These are phyloP conservation scores for Pseudopithomyces chartarum DNA, from an alignment of 2,329 filamentous ascomycete species.

Conservation along the genomic window DNA sequence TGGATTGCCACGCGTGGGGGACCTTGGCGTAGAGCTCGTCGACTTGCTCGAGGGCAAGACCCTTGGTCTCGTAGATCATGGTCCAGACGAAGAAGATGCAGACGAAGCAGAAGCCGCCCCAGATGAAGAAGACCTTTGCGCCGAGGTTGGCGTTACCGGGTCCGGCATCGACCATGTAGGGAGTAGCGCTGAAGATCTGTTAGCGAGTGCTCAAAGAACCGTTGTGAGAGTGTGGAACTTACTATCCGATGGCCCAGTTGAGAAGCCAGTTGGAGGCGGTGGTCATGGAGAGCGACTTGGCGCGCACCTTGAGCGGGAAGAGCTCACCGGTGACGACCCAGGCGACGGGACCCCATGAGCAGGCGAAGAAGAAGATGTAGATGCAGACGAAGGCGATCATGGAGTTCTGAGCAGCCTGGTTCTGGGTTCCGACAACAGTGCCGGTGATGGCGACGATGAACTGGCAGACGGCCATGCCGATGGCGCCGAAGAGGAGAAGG, in stretches of 20 bases:
- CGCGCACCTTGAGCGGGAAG: slow-evolving; percentile 53
- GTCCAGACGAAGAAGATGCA: slow-evolving; percentile 71
- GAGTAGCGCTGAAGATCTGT: slow-evolving; percentile 53
- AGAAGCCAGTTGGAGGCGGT: slow-evolving; percentile 63
- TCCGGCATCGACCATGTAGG: slow-evolving; percentile 68
- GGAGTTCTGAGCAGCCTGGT: slow-evolving; percentile 45
- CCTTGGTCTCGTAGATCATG: slow-evolving; percentile 79
- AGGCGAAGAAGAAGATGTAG: slow-evolving; percentile 82
- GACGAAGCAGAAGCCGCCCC: slow-evolving; percentile 59
- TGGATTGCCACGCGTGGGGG: slow-evolving; percentile 72
- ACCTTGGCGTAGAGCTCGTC: slow-evolving; percentile 79
- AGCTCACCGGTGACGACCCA: slow-evolving; percentile 62
- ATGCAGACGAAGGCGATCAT: slow-evolving; percentile 60
- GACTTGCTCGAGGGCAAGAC: slow-evolving; percentile 77
- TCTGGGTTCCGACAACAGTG: slow-evolving; percentile 42
- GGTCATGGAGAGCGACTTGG: slow-evolving; percentile 57
- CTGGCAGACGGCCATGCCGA: slow-evolving; percentile 66
- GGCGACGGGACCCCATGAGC: slow-evolving; percentile 76
- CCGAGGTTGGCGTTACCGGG: slow-evolving; percentile 69
- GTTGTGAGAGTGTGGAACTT: slow-evolving; percentile 7
- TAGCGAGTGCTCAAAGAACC: not conserved
- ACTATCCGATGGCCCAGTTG: slow-evolving; percentile 54
- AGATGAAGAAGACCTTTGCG: slow-evolving; percentile 61
- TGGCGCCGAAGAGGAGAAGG: slow-evolving; percentile 74
- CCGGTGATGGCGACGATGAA: slow-evolving; percentile 50